Conservation (phyloP, 805 yeast genomes). For the Nakazawaea holstii region DNA sequence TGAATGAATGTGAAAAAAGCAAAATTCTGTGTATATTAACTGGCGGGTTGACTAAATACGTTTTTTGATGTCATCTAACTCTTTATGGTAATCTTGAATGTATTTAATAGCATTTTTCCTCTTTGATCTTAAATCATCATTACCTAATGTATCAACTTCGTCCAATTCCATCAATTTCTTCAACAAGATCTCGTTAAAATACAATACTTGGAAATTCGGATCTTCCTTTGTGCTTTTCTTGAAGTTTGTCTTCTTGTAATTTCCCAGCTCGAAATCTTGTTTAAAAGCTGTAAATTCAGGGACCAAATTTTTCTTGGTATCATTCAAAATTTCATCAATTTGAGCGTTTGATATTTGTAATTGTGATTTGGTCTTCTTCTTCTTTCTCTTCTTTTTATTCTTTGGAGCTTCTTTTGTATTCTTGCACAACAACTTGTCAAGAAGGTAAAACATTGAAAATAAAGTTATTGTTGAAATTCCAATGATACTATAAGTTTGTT, state of each 20-base stretch:
- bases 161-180: slow-evolving; percentile 65
- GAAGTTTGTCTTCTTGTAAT: slow-evolving; percentile 1
- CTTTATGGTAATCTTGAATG: slow-evolving; percentile 54
- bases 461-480: slow-evolving; percentile 5
- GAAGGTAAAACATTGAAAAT: slow-evolving; percentile 5
- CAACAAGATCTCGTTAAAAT: slow-evolving; percentile 61
- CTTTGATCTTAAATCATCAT: slow-evolving; percentile 44
- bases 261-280: slow-evolving; percentile 4
- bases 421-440: neutral
- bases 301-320: neutral
- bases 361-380: slow-evolving; percentile 5
- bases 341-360: neutral
- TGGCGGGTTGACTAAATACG: neutral
- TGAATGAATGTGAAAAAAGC: slow-evolving; percentile 17
- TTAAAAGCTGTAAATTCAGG: slow-evolving; percentile 12
- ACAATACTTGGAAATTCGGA: slow-evolving; percentile 43
- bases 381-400: slow-evolving; percentile 7
- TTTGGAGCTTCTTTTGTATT: neutral
- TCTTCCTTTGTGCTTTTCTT: slow-evolving; percentile 8
- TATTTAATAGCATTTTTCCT: slow-evolving; percentile 56
- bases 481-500: slow-evolving; percentile 1
- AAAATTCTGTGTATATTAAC: slow-evolving; percentile 3
- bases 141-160: slow-evolving; percentile 48
- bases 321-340: slow-evolving; percentile 3
- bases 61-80: slow-evolving; percentile 36